Percentiles rank a stretch among this genome's conserved stretches.
Conservation (phyloP, 495 filamentous ascomycete species). For the Polyplosphaeria fusca region DNA sequence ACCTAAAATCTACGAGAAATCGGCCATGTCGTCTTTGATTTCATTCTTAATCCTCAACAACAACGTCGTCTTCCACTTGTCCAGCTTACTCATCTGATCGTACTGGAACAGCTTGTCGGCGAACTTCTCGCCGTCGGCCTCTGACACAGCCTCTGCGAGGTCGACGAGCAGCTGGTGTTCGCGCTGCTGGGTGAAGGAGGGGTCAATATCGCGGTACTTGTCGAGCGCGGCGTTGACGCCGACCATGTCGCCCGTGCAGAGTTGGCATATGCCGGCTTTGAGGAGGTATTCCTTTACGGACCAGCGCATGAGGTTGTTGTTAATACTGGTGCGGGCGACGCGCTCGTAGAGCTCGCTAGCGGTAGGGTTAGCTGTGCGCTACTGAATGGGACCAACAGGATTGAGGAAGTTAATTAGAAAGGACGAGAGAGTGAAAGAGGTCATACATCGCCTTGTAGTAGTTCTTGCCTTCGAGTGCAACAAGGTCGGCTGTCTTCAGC, state of each 20-base stretch:
- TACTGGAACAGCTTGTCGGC: conserved; percentile 80
- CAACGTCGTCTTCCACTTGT: conserved; percentile 93
- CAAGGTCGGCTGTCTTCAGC: conserved; percentile 83
- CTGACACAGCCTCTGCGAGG: conserved; percentile 65
- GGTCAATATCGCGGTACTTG: conserved; percentile 77
- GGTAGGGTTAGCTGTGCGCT: conserved; percentile 41
- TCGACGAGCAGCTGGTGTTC: conserved; percentile 79
- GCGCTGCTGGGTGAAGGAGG: conserved; percentile 65
- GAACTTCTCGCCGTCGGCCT: conserved; percentile 72
- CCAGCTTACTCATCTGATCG: conserved; percentile 84
- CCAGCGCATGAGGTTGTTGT: conserved; percentile 82
- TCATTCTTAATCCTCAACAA: conserved; percentile 75
- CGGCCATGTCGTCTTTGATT: conserved; percentile 73
- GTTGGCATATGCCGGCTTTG: conserved; percentile 68
- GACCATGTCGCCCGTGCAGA: conserved; percentile 60
- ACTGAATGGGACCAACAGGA: neutral
- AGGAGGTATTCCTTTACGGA: conserved; percentile 90
- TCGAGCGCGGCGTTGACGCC: conserved; percentile 72
- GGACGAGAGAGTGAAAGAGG: neutral
- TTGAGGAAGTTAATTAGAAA: neutral
- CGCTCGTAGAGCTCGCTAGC: conserved; percentile 66
- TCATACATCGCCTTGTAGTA: conserved; percentile 43
- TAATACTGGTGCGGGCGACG: conserved; percentile 66
- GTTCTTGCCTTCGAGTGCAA: conserved; percentile 67
- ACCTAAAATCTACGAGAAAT: conserved; percentile 65